Conservation (phyloP, 2,329 filamentous ascomycete genomes). For the Cladosporium cucumerinum region DNA sequence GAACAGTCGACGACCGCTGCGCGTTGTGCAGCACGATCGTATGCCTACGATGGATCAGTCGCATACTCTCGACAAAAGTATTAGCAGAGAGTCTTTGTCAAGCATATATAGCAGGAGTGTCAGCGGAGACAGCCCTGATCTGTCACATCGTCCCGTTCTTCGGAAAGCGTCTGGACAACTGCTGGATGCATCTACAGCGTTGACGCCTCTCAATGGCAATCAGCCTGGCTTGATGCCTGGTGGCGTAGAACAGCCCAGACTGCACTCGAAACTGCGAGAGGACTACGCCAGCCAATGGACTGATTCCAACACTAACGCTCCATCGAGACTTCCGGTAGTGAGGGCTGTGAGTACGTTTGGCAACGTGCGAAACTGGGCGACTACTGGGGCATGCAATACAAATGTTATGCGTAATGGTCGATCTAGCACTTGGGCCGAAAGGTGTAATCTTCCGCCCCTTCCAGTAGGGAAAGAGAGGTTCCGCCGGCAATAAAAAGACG, state of each 20-base stretch:
- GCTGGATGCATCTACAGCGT: neutral
- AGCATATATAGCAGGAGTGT: slow-evolving; percentile 32
- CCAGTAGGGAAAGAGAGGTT: neutral
- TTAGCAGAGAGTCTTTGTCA: slow-evolving; percentile 25
- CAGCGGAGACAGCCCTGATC: slow-evolving; percentile 22
- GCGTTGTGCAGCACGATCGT: slow-evolving; percentile 5
- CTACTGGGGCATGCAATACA: neutral
- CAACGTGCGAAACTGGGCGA: neutral
- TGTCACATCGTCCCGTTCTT: neutral
- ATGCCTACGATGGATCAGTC: slow-evolving; percentile 10
- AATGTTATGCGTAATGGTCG: neutral
- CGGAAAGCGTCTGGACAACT: too few relatives aligned
- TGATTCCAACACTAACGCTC: neutral
- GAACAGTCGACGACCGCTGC: slow-evolving; percentile 18
- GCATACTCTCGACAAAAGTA: slow-evolving; percentile 3
- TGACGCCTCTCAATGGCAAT: neutral
- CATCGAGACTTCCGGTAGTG: neutral
- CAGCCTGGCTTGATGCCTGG: neutral
- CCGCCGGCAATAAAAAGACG: neutral
- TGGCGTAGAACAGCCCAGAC: neutral
- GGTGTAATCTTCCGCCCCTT: neutral
- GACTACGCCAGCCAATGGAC: neutral
- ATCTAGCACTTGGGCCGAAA: neutral
- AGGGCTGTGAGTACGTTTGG: neutral
- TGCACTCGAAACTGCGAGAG: neutral